Evolutionary conservation across 2,329 filamentous ascomycete genomes (phyloP), one percentile per base, ranked within the genome.

Genomic region (Chrysoporthe deuterocubensis): DNA sequence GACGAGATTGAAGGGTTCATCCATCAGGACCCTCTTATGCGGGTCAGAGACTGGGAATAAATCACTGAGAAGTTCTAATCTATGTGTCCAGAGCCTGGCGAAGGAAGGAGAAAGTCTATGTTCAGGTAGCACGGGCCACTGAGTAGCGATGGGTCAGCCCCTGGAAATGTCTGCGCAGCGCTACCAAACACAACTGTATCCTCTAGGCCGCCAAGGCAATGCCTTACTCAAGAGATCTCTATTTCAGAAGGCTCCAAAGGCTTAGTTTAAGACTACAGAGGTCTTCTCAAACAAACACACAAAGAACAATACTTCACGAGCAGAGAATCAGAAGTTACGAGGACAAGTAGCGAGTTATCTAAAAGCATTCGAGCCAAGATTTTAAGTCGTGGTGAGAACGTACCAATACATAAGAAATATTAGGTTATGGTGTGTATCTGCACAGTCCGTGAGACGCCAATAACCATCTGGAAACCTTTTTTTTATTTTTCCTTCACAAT

Each of bases 41-140:
- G 48, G 50, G 26, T 3, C 26, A 52, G 26, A 32, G 26, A 16
- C 26, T 34, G 14, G 21, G 11, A 16, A 54, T 26, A 16, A 7
- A 32, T 34, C 7, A 14, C 26, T 54, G 50, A 26, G 50, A 54
- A 54, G 50, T 54, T 21, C 50, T 54, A 34, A 32, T 34, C 21
- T 32, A 21, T 32, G 50, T 14, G 26, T 5, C 26, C 21, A 32
- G 26, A 54, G 26, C 26, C 50, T 34, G 50, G 32, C 21, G 26
- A 54, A 32, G 50, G 26, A 54, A 21, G 26, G 11, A 32, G 26
- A 6, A 54, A 11, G 50, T 54, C 26, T 54, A 21, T 54, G 13
- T 21, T 16, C 50, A 54, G 50, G 21, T 54, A 54, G 50, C 50
- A 54, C 50, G 50, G 50, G 50, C 50, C 50, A 54, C 50, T 54